Conservation (phyloP, 345 rosid species). For the Murraya koenigii region DNA sequence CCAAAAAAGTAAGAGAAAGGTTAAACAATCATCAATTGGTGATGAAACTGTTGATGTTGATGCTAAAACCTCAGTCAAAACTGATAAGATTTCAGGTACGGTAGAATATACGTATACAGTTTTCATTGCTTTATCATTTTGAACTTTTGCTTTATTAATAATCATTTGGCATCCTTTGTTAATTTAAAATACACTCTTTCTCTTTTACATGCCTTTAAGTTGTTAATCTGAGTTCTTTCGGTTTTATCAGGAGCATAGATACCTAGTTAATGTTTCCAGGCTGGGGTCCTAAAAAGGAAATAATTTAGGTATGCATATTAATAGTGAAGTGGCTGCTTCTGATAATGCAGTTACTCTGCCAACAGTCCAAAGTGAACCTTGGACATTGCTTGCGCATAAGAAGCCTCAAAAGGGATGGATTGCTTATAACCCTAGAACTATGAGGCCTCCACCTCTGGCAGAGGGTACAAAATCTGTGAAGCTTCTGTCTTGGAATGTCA, state of each 20-base stretch:
- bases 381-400: slow-evolving; percentile 88
- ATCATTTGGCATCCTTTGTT: neutral
- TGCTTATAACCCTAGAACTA: slow-evolving; percentile 73
- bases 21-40: slow-evolving; percentile 29
- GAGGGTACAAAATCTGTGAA: slow-evolving; percentile 49
- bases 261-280: slow-evolving; percentile 27
- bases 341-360: slow-evolving; percentile 23
- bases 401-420: slow-evolving; percentile 88
- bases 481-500: slow-evolving; percentile 94
- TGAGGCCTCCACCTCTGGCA: slow-evolving; percentile 63
- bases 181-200: slow-evolving; percentile 3
- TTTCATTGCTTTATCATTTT: neutral
- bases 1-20: slow-evolving; percentile 35
- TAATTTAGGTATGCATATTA: slow-evolving; percentile 22
- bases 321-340: slow-evolving; percentile 21
- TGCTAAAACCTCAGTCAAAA: slow-evolving; percentile 19
- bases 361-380: slow-evolving; percentile 54
- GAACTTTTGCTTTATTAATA: neutral
- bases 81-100: slow-evolving; percentile 37
- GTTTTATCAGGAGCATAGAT: neutral
- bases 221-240: slow-evolving; percentile 1
- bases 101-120: neutral
- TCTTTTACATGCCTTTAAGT: neutral
- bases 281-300: slow-evolving; percentile 32
- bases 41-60: slow-evolving; percentile 26